These are phyloP conservation scores for Dioszegia hungarica DNA, from an alignment of 768 basidiomycete genomes.

Conservation along the genomic window DNA sequence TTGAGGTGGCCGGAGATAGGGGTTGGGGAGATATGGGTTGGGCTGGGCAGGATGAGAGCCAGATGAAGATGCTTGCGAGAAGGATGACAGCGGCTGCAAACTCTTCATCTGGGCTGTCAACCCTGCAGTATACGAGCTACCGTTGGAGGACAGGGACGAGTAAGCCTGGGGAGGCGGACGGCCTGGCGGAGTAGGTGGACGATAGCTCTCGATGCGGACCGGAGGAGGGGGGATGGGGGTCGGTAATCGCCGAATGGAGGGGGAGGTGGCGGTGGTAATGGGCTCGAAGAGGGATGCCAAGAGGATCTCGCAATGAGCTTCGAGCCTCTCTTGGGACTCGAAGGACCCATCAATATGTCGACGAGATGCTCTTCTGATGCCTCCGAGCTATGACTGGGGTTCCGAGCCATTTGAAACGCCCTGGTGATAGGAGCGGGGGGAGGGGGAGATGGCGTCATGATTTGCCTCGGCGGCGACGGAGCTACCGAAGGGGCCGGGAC, in stretches of 20 bases:
- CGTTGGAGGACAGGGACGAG: not conserved
- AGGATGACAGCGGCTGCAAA: not conserved
- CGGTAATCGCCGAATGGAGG: not conserved
- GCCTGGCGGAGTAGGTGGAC: not conserved
- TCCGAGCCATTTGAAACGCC: not conserved
- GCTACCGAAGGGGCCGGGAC: not conserved
- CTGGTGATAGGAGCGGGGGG: not conserved
- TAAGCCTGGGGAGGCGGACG: not conserved
- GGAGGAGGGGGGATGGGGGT: not conserved
- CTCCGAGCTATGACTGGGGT: not conserved
- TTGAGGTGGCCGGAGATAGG: not conserved
- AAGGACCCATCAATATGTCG: not conserved
- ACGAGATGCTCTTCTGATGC: not conserved
- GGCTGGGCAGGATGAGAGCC: not conserved
- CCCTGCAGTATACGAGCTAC: not conserved
- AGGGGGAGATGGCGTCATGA: not conserved
- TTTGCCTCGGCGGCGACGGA: not conserved
- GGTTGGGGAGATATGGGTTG: not conserved
- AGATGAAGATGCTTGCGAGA: not conserved
- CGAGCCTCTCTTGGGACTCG: not conserved
- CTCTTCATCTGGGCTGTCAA: not conserved
- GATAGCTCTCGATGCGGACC: slow-evolving; percentile 1
- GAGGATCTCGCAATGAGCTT: slow-evolving; percentile 1
- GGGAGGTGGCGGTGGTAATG: not conserved
- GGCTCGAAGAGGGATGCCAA: not conserved